Conservation (phyloP, 257 asterid species). For the Nicotiana undulata region DNA sequence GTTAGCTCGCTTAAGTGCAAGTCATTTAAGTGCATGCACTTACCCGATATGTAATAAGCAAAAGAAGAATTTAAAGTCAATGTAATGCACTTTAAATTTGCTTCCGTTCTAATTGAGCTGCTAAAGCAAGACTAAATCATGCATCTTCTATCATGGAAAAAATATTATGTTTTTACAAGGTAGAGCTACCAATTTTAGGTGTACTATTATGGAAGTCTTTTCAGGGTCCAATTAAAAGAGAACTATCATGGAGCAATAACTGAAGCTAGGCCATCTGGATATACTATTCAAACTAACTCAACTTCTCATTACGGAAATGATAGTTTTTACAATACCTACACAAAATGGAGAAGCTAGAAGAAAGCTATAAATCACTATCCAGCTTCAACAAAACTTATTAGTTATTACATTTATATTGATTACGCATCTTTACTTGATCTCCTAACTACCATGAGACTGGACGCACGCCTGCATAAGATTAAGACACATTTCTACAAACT, state of each 20-base stretch:
- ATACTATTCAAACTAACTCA: not conserved
- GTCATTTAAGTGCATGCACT: not conserved
- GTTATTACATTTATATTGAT: not conserved
- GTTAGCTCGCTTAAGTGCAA: not conserved
- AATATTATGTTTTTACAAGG: not conserved
- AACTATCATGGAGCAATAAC: not conserved
- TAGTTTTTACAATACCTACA: constrained; percentile 1
- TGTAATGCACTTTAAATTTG: not conserved
- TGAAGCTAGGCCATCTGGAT: not conserved
- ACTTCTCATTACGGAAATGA: not conserved
- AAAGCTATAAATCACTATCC: not conserved
- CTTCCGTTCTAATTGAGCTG: not conserved
- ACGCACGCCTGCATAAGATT: not conserved
- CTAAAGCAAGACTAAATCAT: not conserved
- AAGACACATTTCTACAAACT: not conserved
- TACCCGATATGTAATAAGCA: not conserved
- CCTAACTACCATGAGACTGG: not conserved
- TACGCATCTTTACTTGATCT: not conserved
- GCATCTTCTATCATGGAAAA: not conserved
- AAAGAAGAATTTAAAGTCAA: not conserved
- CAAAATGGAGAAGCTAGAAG: not conserved
- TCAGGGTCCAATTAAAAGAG: not conserved
- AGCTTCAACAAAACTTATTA: constrained; percentile 1
- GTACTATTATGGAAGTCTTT: too few species aligned
- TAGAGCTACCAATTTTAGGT: not conserved